phyloP scores from a whole-genome alignment of 768 basidiomycete species.

The Suillus subalutaceus region DNA sequence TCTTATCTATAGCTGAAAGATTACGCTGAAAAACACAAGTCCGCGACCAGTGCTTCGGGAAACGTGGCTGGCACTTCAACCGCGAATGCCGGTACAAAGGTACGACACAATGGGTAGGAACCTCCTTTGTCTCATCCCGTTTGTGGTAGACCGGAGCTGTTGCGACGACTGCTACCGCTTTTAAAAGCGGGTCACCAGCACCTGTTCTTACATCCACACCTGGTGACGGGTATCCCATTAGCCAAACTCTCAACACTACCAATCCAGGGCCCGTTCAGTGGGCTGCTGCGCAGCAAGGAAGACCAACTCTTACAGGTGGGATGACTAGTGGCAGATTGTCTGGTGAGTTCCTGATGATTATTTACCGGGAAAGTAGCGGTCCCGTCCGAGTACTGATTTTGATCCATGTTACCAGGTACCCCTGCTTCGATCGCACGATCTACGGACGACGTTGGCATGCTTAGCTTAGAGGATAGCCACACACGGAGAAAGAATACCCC shows the following conservation, averaged over 20 bases:
- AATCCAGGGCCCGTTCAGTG: constrained; percentile 74
- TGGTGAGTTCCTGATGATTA: constrained; percentile 41
- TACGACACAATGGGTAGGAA: not conserved
- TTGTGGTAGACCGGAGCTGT: constrained; percentile 14
- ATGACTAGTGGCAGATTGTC: constrained; percentile 67
- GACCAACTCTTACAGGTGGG: constrained; percentile 79
- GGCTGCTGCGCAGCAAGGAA: constrained; percentile 52
- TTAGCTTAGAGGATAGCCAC: constrained; percentile 66
- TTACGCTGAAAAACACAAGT: constrained; percentile 47
- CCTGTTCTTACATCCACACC: constrained; percentile 39
- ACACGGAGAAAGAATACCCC: constrained; percentile 72
- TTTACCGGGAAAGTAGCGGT: not conserved
- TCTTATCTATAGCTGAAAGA: constrained; percentile 1
- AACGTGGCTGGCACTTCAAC: constrained; percentile 15
- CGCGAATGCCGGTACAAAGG: constrained; percentile 1
- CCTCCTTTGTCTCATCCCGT: constrained; percentile 3
- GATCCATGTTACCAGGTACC: constrained; percentile 48
- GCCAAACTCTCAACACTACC: constrained; percentile 54
- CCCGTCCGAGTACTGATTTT: constrained; percentile 1
- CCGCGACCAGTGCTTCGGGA: constrained; percentile 18
- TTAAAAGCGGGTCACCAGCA: constrained; percentile 38
- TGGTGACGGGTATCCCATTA: constrained; percentile 66
- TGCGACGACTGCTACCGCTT: constrained; percentile 23
- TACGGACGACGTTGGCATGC: constrained; percentile 59
- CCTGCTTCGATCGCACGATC: constrained; percentile 72